Conservation (phyloP, 306 rosid species). For the Spatholobus suberectus region DNA sequence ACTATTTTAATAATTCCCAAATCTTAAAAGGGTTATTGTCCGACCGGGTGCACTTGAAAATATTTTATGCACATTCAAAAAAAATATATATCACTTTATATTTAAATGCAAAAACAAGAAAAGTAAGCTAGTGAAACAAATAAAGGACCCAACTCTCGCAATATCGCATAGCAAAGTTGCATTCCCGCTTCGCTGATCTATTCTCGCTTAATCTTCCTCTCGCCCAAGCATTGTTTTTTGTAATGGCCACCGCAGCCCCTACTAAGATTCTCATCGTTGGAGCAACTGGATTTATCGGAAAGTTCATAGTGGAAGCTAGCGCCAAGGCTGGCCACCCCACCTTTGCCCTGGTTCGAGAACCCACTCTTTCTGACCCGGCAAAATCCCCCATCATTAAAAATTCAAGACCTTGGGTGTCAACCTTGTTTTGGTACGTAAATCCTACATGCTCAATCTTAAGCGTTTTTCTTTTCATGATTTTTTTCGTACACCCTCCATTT, state of each 20-base stretch:
- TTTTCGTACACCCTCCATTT: background rate
- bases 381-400: background rate
- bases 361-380: background rate
- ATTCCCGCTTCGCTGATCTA: background rate
- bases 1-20: too few species aligned
- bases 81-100: too few species aligned
- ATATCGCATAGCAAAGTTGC: background rate
- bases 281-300: conserved; percentile 69
- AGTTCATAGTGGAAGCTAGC: conserved; percentile 65
- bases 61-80: too few species aligned
- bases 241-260: background rate
- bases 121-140: background rate
- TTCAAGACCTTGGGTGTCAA: background rate
- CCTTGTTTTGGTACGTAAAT: background rate
- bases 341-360: background rate
- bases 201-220: background rate
- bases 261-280: conserved; percentile 62
- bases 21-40: too few species aligned
- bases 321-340: background rate
- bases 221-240: background rate
- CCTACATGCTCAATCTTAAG: background rate
- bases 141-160: background rate
- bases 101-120: background rate
- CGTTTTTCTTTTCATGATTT: background rate
- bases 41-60: too few species aligned